Conservation (phyloP, 1,284 basidiomycete genomes). For the Nidula niveotomentosa region DNA sequence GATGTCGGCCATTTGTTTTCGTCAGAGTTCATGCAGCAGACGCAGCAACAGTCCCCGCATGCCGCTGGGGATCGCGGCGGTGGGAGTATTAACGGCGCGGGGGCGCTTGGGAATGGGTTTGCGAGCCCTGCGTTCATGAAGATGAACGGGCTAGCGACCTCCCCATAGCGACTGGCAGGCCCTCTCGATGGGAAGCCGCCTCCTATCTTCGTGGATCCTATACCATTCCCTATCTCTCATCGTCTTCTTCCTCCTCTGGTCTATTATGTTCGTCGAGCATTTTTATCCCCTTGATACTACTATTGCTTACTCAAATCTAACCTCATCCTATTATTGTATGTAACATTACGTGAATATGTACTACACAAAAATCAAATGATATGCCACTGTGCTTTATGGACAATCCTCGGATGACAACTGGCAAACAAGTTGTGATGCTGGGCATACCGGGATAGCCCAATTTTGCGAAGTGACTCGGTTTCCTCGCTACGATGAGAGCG, state of each 20-base stretch:
- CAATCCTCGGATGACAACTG: neutral
- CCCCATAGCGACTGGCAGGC: constrained; percentile 26
- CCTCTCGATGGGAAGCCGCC: no score
- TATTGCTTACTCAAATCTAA: no score
- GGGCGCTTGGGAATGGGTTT: constrained; percentile 14
- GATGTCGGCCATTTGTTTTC: constrained; percentile 35
- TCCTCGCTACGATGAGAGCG: neutral
- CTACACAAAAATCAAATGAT: neutral
- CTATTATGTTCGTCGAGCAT: neutral
- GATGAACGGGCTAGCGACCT: constrained; percentile 32
- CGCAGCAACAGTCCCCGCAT: constrained; percentile 11
- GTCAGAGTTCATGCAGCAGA: constrained; percentile 25
- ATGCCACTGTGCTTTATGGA: neutral
- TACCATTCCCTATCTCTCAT: neutral
- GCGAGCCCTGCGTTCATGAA: constrained; percentile 28
- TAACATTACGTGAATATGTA: neutral
- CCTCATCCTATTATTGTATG: neutral
- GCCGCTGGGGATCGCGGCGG: constrained; percentile 6
- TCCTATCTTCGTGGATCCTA: no score
- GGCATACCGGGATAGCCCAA: no score
- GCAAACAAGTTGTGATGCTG: neutral
- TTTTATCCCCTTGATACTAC: neutral
- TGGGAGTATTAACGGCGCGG: constrained; percentile 9
- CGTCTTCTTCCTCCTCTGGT: constrained; percentile 1
- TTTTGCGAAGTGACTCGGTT: no score